A percentile compares a stretch with the other conserved stretches of the same genome.
phyloP scores from a whole-genome alignment of 345 rosid genomes.

The Citrus mangshanensis region DNA sequence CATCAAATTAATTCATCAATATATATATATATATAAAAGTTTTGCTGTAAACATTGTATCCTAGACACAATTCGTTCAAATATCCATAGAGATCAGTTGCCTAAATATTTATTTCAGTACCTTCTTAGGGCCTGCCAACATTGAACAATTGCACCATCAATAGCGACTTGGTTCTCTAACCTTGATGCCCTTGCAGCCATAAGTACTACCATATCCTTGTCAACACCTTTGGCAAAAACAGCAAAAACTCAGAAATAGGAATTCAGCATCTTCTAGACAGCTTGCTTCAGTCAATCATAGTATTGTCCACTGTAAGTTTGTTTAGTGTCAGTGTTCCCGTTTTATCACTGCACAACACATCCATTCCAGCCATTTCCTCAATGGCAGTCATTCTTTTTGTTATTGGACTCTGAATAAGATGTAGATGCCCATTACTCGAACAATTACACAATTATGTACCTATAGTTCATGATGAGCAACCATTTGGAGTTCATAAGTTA shows the following conservation, averaged over 20 bases:
- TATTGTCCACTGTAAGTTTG: constrained; percentile 44
- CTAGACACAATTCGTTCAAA: too few species aligned
- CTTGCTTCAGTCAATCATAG: constrained; percentile 11
- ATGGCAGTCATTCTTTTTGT: constrained; percentile 49
- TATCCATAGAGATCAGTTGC: too few species aligned
- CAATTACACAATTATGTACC: not conserved
- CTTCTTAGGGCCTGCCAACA: constrained; percentile 40
- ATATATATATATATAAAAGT: not conserved
- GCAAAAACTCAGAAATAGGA: not conserved
- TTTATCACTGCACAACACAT: constrained; percentile 44
- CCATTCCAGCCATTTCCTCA: constrained; percentile 51
- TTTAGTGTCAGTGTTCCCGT: constrained; percentile 41
- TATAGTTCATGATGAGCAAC: not conserved
- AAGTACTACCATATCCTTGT: constrained; percentile 35
- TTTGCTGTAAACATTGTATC: not conserved
- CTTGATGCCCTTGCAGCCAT: constrained; percentile 42
- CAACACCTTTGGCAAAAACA: constrained; percentile 32
- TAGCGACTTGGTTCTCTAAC: constrained; percentile 43
- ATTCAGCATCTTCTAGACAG: too few species aligned
- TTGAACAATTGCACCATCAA: constrained; percentile 35
- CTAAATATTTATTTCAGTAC: constrained; percentile 8
- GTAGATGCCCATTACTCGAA: not conserved
- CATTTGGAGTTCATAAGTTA: not conserved
- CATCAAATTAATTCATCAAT: not conserved
- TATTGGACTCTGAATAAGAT: constrained; percentile 30